Base-by-base conservation (phyloP, 2,329 filamentous ascomycete species). In the Hymenoscyphus infarciens region DNA sequence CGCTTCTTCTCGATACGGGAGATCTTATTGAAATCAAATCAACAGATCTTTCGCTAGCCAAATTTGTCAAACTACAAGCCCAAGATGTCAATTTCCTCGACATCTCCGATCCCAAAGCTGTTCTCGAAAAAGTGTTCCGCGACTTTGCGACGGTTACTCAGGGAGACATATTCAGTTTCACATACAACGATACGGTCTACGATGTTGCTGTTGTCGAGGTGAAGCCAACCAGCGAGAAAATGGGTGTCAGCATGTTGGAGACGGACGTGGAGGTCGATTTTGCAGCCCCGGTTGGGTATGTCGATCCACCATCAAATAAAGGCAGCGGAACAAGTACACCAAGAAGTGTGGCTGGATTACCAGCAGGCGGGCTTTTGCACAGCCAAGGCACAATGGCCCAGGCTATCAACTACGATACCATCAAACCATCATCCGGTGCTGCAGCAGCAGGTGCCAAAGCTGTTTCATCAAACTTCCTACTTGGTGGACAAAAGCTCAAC, bases 241-340 rank as follows among this genome's bases (percentile, higher is more conserved):
- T 91, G 81, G 89, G 90, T 63, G 93, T 99, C 61, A 93, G 92
- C 72, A 96, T 97, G 77, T 88, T 97, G 61, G 95, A 99, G 78
- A 99, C 95, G 0, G 95, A 99, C 79, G 84, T 99, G 13, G 92
- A 92, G 62, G 95, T 99, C 66, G 95, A 99, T 73, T 99, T 99
- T 74, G 95, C 94, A 1, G 83, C 95, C 3, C 95, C 95, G 0
- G 85, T 99, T 1, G 95, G 95, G 66, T 99, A 98, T 73, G 90
- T 96, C 67, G 94, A 98, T 75, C 92, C 93, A 0, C 86, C 90
- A 71, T 86, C 83, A 63, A 76, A 75, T 27, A 69, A 72, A 60
- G 75, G 75, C 29, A 95, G 90, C 69, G 93, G 93, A n/a, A 93
- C 92, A 19, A 94, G 88, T 77, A 97, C 93, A 16, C 92, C 93